Conservation (phyloP, 1,284 basidiomycete species). For the Cutaneotrichosporon sp. region DNA sequence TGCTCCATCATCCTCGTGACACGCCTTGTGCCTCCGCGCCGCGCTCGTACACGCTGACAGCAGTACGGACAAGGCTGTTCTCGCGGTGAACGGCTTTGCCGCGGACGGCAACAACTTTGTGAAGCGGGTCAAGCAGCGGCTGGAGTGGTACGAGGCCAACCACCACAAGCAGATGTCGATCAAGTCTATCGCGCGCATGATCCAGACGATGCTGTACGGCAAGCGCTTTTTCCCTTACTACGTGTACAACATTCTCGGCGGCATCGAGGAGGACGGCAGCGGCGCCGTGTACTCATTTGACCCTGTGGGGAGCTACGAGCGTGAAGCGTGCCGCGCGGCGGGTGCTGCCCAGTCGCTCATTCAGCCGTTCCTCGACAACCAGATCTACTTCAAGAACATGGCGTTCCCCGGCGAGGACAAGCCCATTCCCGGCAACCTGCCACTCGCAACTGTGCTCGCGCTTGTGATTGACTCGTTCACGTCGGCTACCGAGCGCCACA, state of each 20-base stretch:
- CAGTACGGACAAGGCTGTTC: conserved; percentile 85
- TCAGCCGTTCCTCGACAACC: conserved; percentile 94
- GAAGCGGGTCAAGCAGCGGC: conserved; percentile 84
- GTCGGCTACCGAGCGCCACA: conserved; percentile 89
- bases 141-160: conserved; percentile 95
- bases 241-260: conserved; percentile 89
- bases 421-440: conserved; percentile 72
- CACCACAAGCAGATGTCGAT: conserved; percentile 91
- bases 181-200: conserved; percentile 82
- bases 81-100: conserved; percentile 91
- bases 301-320: conserved; percentile 91
- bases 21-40: no score
- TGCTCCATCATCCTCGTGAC: neutral
- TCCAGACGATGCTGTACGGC: conserved; percentile 92
- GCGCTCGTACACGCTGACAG: neutral
- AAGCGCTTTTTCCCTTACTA: conserved; percentile 95
- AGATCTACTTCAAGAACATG: conserved; percentile 98
- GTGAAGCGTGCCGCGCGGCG: conserved; percentile 87
- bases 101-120: conserved; percentile 95
- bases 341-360: conserved; percentile 84
- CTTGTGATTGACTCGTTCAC: conserved; percentile 80
- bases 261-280: conserved; percentile 87
- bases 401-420: conserved; percentile 34
- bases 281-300: conserved; percentile 97
- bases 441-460: conserved; percentile 68